Percentiles rank a stretch among this genome's conserved stretches.
These are phyloP conservation scores for Trypethelium eluteriae DNA, from an alignment of 495 filamentous ascomycete genomes.

Conservation along the genomic window DNA sequence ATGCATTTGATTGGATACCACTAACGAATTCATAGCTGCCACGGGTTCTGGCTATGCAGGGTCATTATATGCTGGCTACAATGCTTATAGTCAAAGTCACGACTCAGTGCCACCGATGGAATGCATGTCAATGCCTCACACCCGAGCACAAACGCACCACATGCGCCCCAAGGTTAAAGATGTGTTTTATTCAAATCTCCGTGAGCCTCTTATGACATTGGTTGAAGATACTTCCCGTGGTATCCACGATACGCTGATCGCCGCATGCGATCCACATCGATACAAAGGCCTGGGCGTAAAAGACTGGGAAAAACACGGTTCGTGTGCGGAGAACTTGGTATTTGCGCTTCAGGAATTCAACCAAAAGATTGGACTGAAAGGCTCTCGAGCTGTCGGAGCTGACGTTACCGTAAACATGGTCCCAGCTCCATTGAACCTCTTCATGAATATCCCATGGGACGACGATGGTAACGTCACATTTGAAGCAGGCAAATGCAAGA, in stretches of 20 bases:
- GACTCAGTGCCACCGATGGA: conserved; percentile 28
- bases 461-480: conserved; percentile 28
- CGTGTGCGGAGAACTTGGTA: conserved; percentile 38
- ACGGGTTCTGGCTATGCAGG: conserved; percentile 32
- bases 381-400: conserved; percentile 32
- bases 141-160: conserved; percentile 29
- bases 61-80: conserved; percentile 36
- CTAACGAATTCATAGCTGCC: conserved; percentile 19
- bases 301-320: conserved; percentile 33
- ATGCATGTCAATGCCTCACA: conserved; percentile 37
- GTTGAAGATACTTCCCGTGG: conserved; percentile 36
- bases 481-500: conserved; percentile 31
- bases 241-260: conserved; percentile 38
- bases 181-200: conserved; percentile 34
- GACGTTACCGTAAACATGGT: conserved; percentile 30
- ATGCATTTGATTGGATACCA: background rate
- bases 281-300: conserved; percentile 34
- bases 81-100: conserved; percentile 28
- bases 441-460: conserved; percentile 38
- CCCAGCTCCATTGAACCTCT: conserved; percentile 38
- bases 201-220: conserved; percentile 34
- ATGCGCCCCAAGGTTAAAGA: conserved; percentile 31
- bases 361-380: conserved; percentile 35
- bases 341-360: conserved; percentile 38
- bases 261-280: conserved; percentile 34